A percentile compares a stretch with the other conserved stretches of the same genome.
Evolutionary conservation across 2,329 filamentous ascomycete species (phyloP).

Genomic region (Epichloe typhina): DNA sequence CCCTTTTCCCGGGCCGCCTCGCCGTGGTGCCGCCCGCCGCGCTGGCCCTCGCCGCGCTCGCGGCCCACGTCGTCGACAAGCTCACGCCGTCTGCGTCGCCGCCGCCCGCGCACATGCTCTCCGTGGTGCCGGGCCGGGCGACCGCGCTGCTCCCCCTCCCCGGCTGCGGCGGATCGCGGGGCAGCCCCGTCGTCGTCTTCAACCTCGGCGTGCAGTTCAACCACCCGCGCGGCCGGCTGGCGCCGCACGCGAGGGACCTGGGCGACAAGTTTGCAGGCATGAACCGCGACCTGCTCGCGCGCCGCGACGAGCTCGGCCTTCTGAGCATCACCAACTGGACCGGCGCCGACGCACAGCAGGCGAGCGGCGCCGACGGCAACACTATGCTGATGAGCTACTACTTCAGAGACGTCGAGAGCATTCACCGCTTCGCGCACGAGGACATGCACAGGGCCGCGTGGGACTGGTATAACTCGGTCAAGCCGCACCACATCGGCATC

Average conservation of each 20-base stretch:
- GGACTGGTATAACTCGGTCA: constrained; percentile 33
- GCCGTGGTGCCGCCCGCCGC: constrained; percentile 19
- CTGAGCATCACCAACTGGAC: constrained; percentile 30
- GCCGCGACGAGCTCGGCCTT: constrained; percentile 32
- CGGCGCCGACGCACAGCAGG: constrained; percentile 5
- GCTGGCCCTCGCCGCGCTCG: constrained; percentile 17
- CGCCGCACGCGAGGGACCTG: constrained; percentile 29
- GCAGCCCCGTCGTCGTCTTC: constrained; percentile 26
- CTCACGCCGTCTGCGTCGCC: constrained; percentile 3
- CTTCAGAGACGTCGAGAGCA: constrained; percentile 33
- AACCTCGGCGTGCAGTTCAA: constrained; percentile 31
- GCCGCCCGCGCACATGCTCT: constrained; percentile 9
- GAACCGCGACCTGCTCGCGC: constrained; percentile 19
- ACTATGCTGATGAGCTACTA: constrained; percentile 33
- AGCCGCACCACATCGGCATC: constrained; percentile 30
- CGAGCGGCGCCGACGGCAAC: constrained; percentile 24
- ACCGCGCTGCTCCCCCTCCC: constrained; percentile 24
- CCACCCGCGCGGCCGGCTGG: constrained; percentile 35
- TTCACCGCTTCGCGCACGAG: constrained; percentile 39
- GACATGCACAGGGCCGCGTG: constrained; percentile 33
- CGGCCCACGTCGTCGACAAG: constrained; percentile 17
- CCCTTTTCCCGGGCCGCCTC: constrained; percentile 21
- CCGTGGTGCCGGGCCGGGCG: constrained; percentile 19
- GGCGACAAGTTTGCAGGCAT: constrained; percentile 26
- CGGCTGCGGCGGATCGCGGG: constrained; percentile 10